Conservation (phyloP, 176 grass and related monocot species). For the Eleusine indica region DNA sequence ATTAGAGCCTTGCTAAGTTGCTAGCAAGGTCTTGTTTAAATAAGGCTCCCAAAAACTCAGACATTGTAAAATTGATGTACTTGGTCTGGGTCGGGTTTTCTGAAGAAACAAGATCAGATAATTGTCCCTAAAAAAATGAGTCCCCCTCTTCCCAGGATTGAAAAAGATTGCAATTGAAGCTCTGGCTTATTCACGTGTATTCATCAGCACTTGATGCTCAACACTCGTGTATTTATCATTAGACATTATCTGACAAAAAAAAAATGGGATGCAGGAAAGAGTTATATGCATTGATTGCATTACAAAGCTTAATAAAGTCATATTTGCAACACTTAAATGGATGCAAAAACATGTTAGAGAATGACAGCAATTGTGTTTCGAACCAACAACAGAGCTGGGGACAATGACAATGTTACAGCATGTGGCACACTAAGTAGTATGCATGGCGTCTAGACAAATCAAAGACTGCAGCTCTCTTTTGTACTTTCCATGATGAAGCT, state of each 20-base stretch:
- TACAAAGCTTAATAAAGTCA: not conserved
- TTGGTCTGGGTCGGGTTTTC: slow-evolving; percentile 45
- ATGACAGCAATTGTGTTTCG: too few species aligned
- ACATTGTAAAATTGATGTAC: slow-evolving; percentile 61
- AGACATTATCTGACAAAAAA: slow-evolving; percentile 61
- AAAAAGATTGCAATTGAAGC: slow-evolving; percentile 72
- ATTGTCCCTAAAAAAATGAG: slow-evolving; percentile 62
- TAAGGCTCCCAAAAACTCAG: slow-evolving; percentile 66
- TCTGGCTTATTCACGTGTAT: slow-evolving; percentile 55
- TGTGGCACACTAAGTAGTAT: not conserved
- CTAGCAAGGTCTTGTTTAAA: slow-evolving; percentile 61
- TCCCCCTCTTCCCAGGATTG: slow-evolving; percentile 68
- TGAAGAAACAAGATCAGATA: slow-evolving; percentile 53
- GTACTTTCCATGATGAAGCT: not conserved
- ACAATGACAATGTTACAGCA: not conserved
- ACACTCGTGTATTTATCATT: slow-evolving; percentile 81
- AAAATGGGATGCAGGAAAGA: too few species aligned
- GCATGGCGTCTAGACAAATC: not conserved
- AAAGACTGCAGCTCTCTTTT: not conserved
- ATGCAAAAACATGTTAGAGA: too few species aligned
- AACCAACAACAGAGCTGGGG: too few species aligned
- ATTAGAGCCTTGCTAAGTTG: slow-evolving; percentile 47
- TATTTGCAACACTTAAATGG: not conserved
- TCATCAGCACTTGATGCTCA: slow-evolving; percentile 67
- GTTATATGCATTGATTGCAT: not conserved